Percentiles rank a stretch among this genome's conserved stretches.
phyloP scores from a whole-genome alignment of 345 rosid genomes.

The Ricinus communis region DNA sequence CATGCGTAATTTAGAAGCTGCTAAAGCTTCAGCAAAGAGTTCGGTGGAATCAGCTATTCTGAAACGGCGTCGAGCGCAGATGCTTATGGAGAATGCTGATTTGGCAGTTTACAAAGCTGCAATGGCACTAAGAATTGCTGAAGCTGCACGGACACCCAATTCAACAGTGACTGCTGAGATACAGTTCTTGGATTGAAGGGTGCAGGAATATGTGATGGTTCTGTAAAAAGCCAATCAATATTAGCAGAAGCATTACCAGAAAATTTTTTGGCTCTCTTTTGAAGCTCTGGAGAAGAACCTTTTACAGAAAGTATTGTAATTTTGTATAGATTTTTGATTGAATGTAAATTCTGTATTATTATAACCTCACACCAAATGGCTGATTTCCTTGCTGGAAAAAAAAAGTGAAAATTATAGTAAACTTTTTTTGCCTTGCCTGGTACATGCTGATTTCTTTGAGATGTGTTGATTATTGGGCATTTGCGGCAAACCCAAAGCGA shows the following conservation, averaged over 20 bases:
- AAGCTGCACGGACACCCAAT: slow-evolving; percentile 44
- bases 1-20: slow-evolving; percentile 48
- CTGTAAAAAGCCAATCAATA: slow-evolving; percentile 1
- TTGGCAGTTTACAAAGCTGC: slow-evolving; percentile 74
- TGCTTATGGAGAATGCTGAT: slow-evolving; percentile 75
- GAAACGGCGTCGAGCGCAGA: slow-evolving; percentile 67
- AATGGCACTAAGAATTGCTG: slow-evolving; percentile 66
- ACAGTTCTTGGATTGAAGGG: slow-evolving; percentile 34
- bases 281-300: slow-evolving; percentile 22
- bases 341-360: slow-evolving; percentile 46
- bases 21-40: slow-evolving; percentile 41
- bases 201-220: not conserved
- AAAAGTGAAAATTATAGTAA: not conserved
- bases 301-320: slow-evolving; percentile 23
- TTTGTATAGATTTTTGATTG: slow-evolving; percentile 43
- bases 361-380: slow-evolving; percentile 33
- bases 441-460: no score
- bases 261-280: slow-evolving; percentile 12
- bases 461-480: no score
- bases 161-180: slow-evolving; percentile 33
- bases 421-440: no score
- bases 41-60: slow-evolving; percentile 46
- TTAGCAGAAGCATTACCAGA: slow-evolving; percentile 12
- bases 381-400: slow-evolving; percentile 5
- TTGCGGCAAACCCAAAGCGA: no score